phyloP scores from a whole-genome alignment of 176 grass and related monocot genomes.

The Olyra latifolia region DNA sequence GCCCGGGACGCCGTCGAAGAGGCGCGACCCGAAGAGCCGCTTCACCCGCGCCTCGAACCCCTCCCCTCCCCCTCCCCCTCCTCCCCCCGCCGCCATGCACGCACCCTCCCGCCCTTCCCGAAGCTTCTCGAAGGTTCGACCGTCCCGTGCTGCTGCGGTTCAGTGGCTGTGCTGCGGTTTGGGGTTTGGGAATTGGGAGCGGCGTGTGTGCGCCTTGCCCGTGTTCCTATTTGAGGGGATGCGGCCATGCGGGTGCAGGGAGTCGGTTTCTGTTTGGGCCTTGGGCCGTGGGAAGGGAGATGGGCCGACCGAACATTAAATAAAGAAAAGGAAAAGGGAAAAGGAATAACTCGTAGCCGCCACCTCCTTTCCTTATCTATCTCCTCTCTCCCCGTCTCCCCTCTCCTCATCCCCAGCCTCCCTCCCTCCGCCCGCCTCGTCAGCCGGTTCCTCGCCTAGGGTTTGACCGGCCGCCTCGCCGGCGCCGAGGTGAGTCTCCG shows the following conservation, averaged over 20 bases:
- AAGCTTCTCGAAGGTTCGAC: slow-evolving; percentile 25
- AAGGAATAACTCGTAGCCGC: not conserved
- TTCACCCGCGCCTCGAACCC: slow-evolving; percentile 86
- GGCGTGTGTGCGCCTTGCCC: not conserved
- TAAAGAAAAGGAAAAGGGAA: not conserved
- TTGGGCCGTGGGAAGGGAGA: not conserved
- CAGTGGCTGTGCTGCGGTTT: not conserved
- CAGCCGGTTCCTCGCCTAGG: not conserved
- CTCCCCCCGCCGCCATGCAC: slow-evolving; percentile 33
- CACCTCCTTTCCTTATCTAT: not conserved
- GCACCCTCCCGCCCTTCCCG: not conserved
- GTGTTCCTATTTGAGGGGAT: not conserved
- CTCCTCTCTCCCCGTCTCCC: not conserved
- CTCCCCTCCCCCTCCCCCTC: slow-evolving; percentile 30
- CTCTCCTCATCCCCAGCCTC: not conserved
- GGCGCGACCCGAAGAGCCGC: slow-evolving; percentile 81
- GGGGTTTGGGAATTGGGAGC: not conserved
- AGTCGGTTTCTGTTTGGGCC: not conserved
- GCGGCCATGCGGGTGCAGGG: no score
- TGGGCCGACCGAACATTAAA: not conserved
- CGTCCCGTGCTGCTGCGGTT: not conserved
- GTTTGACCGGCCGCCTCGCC: slow-evolving; percentile 3
- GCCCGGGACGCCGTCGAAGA: slow-evolving; percentile 67
- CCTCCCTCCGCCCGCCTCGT: not conserved
- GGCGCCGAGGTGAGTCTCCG: slow-evolving; percentile 11